Evolutionary conservation across 768 basidiomycete species (phyloP).

Genomic region (Myochromella boudieri): DNA sequence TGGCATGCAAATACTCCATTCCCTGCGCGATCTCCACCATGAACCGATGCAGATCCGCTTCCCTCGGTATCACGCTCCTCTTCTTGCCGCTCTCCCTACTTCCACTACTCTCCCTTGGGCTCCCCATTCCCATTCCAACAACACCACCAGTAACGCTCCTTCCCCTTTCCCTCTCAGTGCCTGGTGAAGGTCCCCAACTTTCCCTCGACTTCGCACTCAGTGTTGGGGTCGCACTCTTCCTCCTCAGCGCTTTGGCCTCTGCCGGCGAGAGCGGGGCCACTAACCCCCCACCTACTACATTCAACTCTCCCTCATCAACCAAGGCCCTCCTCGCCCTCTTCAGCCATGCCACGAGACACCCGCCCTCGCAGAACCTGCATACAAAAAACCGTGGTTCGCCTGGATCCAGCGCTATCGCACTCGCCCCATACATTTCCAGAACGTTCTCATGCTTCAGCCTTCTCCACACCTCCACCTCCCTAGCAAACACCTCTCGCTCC

Average conservation of each 20-base stretch:
- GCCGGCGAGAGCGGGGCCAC: neutral
- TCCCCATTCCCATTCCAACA: neutral
- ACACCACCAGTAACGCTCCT: neutral
- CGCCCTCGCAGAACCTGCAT: constrained; percentile 67
- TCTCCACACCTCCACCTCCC: constrained; percentile 74
- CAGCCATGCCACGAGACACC: constrained; percentile 62
- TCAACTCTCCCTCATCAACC: constrained; percentile 5
- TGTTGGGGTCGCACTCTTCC: no score
- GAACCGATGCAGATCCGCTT: constrained; percentile 53
- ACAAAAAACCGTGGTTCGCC: constrained; percentile 84
- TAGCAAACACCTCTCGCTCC: constrained; percentile 64
- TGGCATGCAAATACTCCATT: constrained; percentile 76
- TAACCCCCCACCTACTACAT: constrained; percentile 3
- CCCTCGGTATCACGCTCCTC: constrained; percentile 23
- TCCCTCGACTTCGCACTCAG: no score
- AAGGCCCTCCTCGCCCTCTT: constrained; percentile 37
- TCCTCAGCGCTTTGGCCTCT: no score
- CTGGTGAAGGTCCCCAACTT: no score
- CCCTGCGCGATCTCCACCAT: constrained; percentile 77
- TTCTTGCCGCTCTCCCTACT: neutral
- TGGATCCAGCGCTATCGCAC: no score
- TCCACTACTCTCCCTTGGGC: constrained; percentile 1
- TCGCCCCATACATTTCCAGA: constrained; percentile 75
- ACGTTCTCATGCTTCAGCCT: constrained; percentile 67
- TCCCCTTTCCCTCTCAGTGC: no score